A percentile compares a stretch with the other conserved stretches of the same genome.
phyloP scores from a whole-genome alignment of 1,139 yeast species.

The Citeromyces siamensis region DNA sequence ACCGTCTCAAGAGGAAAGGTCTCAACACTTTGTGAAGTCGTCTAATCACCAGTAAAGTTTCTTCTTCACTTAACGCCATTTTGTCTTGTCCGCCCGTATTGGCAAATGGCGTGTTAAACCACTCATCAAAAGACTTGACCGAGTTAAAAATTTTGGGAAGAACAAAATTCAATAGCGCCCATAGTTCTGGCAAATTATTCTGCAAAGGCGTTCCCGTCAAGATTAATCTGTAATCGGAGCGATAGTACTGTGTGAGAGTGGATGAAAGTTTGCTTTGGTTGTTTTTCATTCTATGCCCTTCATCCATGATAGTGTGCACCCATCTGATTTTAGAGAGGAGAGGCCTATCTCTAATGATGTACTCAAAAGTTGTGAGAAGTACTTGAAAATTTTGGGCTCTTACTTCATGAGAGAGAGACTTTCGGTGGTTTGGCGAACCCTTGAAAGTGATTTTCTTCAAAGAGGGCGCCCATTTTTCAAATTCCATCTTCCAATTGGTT shows the following conservation, averaged over 20 bases:
- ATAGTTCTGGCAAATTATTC: slow-evolving; percentile 72
- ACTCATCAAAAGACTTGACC: slow-evolving; percentile 76
- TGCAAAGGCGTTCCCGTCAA: slow-evolving; percentile 85
- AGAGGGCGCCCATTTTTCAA: slow-evolving; percentile 80
- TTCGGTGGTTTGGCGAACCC: slow-evolving; percentile 65
- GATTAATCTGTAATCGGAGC: slow-evolving; percentile 64
- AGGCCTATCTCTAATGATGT: slow-evolving; percentile 63
- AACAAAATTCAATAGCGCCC: slow-evolving; percentile 74
- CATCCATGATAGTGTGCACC: slow-evolving; percentile 85
- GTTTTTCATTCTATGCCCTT: slow-evolving; percentile 84
- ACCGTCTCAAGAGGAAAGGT: slow-evolving; percentile 87
- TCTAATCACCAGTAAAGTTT: slow-evolving; percentile 81
- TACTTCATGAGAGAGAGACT: slow-evolving; percentile 47
- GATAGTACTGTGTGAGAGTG: slow-evolving; percentile 62
- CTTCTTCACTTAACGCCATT: slow-evolving; percentile 81
- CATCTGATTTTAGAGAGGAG: slow-evolving; percentile 56
- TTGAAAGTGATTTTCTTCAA: slow-evolving; percentile 59
- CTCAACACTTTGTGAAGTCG: slow-evolving; percentile 93
- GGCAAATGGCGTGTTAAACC: slow-evolving; percentile 82
- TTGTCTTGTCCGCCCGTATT: slow-evolving; percentile 76
- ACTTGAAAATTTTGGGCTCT: slow-evolving; percentile 63
- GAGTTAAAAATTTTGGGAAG: slow-evolving; percentile 75
- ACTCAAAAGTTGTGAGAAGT: slow-evolving; percentile 68
- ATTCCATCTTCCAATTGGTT: slow-evolving; percentile 78
- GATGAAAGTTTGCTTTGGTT: slow-evolving; percentile 61